Percentiles rank a stretch among this genome's conserved stretches.
These are phyloP conservation scores for Cucumis melo DNA, from an alignment of 306 rosid genomes.

Conservation along the genomic window DNA sequence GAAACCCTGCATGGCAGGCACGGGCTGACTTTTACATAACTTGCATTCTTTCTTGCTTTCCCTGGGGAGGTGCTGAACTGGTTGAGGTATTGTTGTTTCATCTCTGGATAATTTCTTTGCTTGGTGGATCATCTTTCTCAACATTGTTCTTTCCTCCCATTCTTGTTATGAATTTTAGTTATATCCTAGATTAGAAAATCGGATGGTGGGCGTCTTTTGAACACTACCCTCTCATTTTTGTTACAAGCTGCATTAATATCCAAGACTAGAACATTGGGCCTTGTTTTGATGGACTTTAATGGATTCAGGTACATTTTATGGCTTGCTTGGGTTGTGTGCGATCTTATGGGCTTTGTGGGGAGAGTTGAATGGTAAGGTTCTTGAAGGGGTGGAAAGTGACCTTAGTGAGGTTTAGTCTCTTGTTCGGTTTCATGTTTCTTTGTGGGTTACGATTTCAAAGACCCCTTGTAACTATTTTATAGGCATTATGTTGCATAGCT, in stretches of 20 bases:
- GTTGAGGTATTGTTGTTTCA: slow-evolving; percentile 44
- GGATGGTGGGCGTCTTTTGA: background rate
- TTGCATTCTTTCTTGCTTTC: slow-evolving; percentile 87
- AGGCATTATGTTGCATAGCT: no score
- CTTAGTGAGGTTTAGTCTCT: no score
- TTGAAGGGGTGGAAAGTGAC: no score
- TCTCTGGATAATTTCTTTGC: background rate
- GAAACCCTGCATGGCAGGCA: slow-evolving; percentile 96
- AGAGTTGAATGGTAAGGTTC: no score
- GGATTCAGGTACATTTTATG: background rate
- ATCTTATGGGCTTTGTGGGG: no score
- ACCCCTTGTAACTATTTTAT: no score
- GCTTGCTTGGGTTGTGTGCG: no score
- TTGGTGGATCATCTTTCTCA: background rate
- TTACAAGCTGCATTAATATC: background rate
- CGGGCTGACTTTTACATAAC: slow-evolving; percentile 85
- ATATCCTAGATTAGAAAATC: background rate
- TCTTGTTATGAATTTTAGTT: background rate
- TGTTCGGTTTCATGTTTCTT: no score
- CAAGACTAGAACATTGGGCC: background rate
- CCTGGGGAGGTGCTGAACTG: slow-evolving; percentile 99
- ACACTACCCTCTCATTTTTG: background rate
- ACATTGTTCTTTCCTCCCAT: background rate
- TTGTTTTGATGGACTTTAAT: background rate
- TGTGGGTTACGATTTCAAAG: no score